These are phyloP conservation scores for Xylaria polymorpha DNA, from an alignment of 2,329 filamentous ascomycete genomes.

Conservation along the genomic window DNA sequence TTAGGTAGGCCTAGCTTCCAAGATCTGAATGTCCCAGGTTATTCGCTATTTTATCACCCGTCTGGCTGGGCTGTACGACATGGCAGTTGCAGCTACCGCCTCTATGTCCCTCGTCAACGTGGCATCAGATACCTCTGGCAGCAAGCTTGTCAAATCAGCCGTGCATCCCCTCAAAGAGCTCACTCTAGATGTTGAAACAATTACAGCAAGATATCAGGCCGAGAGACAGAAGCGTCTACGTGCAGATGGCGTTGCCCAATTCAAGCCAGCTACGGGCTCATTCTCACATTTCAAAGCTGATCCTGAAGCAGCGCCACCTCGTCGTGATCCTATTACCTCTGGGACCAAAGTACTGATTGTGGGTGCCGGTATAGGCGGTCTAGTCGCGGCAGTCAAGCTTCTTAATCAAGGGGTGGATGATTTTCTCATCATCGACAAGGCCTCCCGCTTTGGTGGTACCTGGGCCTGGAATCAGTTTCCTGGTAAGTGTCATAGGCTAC, in stretches of 20 bases:
- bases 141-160: not conserved
- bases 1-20: no score
- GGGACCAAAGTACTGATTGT: not conserved
- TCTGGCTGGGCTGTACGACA: no score
- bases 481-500: not conserved
- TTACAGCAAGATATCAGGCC: not conserved
- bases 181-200: not conserved
- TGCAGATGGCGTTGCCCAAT: not conserved
- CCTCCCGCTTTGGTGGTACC: not conserved
- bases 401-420: no score
- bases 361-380: not conserved
- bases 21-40: no score
- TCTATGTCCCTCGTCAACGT: no score
- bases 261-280: not conserved
- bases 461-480: not conserved
- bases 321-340: not conserved
- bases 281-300: not conserved
- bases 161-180: not conserved
- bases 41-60: no score
- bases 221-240: not conserved
- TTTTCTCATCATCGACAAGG: no score
- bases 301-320: no score
- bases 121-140: no score
- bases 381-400: not conserved
- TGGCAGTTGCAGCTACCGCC: no score